Base-by-base conservation (phyloP, 176 grass and related monocot species). In the Dendrocalamus sinicus region DNA sequence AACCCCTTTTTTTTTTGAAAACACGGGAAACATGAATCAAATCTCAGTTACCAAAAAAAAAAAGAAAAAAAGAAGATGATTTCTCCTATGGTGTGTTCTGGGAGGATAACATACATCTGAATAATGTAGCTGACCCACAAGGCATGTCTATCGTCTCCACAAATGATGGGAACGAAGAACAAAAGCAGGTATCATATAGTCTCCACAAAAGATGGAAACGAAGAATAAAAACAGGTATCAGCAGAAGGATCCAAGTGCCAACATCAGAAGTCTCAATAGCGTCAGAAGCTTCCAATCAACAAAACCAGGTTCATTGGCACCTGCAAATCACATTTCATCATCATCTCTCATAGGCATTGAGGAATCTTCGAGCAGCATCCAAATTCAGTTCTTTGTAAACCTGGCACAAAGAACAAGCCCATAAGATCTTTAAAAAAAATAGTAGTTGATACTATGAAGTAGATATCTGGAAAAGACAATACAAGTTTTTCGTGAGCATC, bases 361-460 rank as follows among this genome's bases (percentile, higher is more conserved):
- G 35, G 73, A 95, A 98, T 20, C 84, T 98, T 78, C 83, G 81
- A 48, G 91, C 95, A 73, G 89, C 79, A 84, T 95, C 80, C 24
- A 93, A 45, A 78, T 89, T 92, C 87, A 98, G 44, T 85, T 95
- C 91, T 86, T 89, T 90, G 84, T 98, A 85, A 86, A 98, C 91
- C 95, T 98, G 89, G 55, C 73, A 53, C 20, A 64, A 63, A 81
- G 63, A 73, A 91, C 3, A 77, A 51, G 55, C 4, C 53, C 22
- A 59, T 47, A 28, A 77, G 75, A 35, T 62, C 23, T 58, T 45
- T 6, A 60, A 41, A 53, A 40, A 30, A 60, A 13, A 9, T 59
- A 35, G 22, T 17, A 24, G 47, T n/a, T 11, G 43, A 40, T 20
- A 52, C 24, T 51, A 40, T 45, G 54, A 70, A 79, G 14, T 14